Percentiles rank a stretch among this genome's conserved stretches.
phyloP scores from a whole-genome alignment of 2,329 filamentous ascomycete genomes.

The Monilinia fructicola region DNA sequence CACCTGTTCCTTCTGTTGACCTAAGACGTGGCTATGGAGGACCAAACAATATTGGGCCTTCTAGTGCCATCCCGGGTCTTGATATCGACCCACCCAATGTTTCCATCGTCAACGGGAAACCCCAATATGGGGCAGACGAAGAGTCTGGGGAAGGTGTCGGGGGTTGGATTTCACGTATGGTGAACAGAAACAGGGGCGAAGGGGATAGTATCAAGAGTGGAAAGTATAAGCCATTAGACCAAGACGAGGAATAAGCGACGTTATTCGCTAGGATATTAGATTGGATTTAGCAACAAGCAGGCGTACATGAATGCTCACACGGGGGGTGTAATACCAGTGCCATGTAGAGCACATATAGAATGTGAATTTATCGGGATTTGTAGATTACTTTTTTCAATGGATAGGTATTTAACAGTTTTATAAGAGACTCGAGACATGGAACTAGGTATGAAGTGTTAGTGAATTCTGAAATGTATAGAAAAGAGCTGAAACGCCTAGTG shows the following conservation, averaged over 20 bases:
- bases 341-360: conserved; percentile 23
- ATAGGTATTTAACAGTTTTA: background rate
- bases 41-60: conserved; percentile 50
- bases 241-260: conserved; percentile 44
- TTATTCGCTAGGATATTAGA: conserved; percentile 17
- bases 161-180: conserved; percentile 68
- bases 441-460: background rate
- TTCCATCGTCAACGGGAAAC: conserved; percentile 51
- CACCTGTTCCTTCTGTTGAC: conserved; percentile 76
- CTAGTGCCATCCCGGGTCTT: conserved; percentile 73
- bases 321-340: conserved; percentile 25
- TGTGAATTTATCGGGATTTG: conserved; percentile 13
- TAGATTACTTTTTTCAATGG: conserved; percentile 19
- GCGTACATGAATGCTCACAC: conserved; percentile 24
- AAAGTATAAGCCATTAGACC: conserved; percentile 43
- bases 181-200: conserved; percentile 52
- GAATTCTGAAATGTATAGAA: background rate
- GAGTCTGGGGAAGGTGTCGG: conserved; percentile 55
- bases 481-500: background rate
- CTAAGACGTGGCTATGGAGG: conserved; percentile 54
- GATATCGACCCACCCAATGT: conserved; percentile 77
- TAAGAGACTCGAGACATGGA: background rate
- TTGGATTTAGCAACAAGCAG: conserved; percentile 26
- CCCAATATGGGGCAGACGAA: conserved; percentile 42
- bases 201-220: conserved; percentile 34